Evolutionary conservation across 2,329 filamentous ascomycete genomes (phyloP).

Genomic region (Fusarium goolgardi): DNA sequence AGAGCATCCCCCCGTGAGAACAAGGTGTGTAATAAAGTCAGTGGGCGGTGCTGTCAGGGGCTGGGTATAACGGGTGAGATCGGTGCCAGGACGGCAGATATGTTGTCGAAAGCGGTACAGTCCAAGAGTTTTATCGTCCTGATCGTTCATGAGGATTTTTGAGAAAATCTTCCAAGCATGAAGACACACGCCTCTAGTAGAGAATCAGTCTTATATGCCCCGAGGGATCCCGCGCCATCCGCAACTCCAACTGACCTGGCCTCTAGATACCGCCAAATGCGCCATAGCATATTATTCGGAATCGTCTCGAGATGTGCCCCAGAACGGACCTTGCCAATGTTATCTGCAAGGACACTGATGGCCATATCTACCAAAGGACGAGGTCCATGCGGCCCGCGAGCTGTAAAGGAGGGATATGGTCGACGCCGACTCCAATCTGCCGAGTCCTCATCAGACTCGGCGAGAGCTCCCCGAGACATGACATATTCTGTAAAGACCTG

Average conservation of each 20-base stretch:
- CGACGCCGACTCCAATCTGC: slow-evolving; percentile 53
- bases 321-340: slow-evolving; percentile 51
- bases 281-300: slow-evolving; percentile 52
- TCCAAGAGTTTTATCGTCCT: slow-evolving; percentile 51
- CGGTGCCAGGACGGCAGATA: slow-evolving; percentile 52
- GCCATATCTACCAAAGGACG: slow-evolving; percentile 55
- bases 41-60: slow-evolving; percentile 53
- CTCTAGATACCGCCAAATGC: slow-evolving; percentile 56
- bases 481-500: slow-evolving; percentile 55
- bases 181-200: slow-evolving; percentile 51
- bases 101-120: slow-evolving; percentile 56
- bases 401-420: slow-evolving; percentile 46
- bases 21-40: slow-evolving; percentile 57
- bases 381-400: slow-evolving; percentile 49
- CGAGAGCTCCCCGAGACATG: slow-evolving; percentile 46
- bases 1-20: slow-evolving; percentile 53
- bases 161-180: slow-evolving; percentile 58
- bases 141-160: slow-evolving; percentile 48
- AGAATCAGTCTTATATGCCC: slow-evolving; percentile 2
- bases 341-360: slow-evolving; percentile 53
- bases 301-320: slow-evolving; percentile 51
- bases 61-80: slow-evolving; percentile 52
- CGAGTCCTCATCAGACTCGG: slow-evolving; percentile 36
- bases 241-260: slow-evolving; percentile 50
- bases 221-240: slow-evolving; percentile 3